Evolutionary conservation across 2,329 filamentous ascomycete species (phyloP), one percentile per base, ranked within the genome.

Genomic region (Dichotomopilus funicola): DNA sequence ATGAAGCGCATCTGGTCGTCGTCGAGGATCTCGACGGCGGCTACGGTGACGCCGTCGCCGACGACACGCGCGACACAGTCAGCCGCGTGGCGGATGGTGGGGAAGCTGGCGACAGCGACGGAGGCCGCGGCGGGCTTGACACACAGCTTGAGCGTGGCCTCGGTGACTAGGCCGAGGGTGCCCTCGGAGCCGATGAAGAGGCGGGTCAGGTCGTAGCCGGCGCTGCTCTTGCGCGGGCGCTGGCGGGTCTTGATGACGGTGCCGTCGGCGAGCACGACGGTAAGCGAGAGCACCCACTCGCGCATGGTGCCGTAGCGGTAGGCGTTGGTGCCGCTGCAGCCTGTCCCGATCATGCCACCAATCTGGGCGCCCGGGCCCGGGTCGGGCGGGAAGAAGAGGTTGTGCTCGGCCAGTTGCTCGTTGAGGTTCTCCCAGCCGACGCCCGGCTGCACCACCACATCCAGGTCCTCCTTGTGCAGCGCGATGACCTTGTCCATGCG

Each of bases 241-340:
- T 95, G 90, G 60, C 88, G 80, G 9, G 91, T 96, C 76, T 91
- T 92, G 73, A 96, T 86, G 51, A 96, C 73, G 1, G 91, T 95
- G 49, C 91, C 91, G 70, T 96, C 91, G 13, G 91, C 91, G 64
- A 96, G 78, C 9, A 96, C 91, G 4, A 95, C 89, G 0, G 91
- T 96, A 62, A 96, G 73, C 53, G 82, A 87, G 27, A 95, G 74
- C 10, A 96, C 91, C 91, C 91, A 96, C 68, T 96, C 91, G 60
- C 89, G 85, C 90, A 96, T 96, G 2, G 91, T 96, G 59, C 91
- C 91, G 70, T 95, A 96, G 56, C 91, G 81, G 74, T 95, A 95
- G 12, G 91, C 86, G 69, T 96, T 96, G 11, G 91, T 96, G 57
- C 91, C 91, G 66, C 78, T 82, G 73, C 79, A 82, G 38, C 80